Percentiles rank a stretch among this genome's conserved stretches.
Evolutionary conservation across 768 basidiomycete genomes (phyloP).

Genomic region (Suillus decipiens): DNA sequence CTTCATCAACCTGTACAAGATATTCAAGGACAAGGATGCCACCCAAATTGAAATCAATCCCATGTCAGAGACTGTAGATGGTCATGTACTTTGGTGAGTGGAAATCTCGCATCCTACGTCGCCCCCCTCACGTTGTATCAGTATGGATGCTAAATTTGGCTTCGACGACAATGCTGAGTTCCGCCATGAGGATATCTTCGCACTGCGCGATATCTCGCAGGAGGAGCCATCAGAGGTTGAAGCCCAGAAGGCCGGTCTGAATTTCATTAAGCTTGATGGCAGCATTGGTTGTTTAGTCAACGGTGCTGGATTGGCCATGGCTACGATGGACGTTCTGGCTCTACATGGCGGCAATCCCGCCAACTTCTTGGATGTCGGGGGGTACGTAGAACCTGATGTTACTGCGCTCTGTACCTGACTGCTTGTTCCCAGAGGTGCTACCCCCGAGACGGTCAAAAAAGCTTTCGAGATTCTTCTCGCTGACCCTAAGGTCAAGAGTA

Average conservation of each 20-base stretch:
- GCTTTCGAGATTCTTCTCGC: constrained; percentile 93
- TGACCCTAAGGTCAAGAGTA: constrained; percentile 94
- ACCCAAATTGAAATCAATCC: constrained; percentile 99
- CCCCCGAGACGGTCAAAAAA: constrained; percentile 99
- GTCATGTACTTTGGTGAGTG: constrained; percentile 86
- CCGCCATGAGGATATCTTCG: constrained; percentile 89
- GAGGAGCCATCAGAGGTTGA: constrained; percentile 98
- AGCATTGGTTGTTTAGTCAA: constrained; percentile 97
- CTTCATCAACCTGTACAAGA: constrained; percentile 91
- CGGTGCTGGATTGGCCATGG: constrained; percentile 98
- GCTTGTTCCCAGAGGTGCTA: constrained; percentile 72
- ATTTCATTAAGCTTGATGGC: constrained; percentile 99
- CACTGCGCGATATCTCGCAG: constrained; percentile 87
- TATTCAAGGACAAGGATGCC: constrained; percentile 99
- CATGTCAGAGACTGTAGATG: constrained; percentile 88
- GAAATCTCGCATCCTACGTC: constrained; percentile 2
- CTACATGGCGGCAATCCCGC: constrained; percentile 96
- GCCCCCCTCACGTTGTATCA: constrained; percentile 30
- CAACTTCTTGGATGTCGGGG: constrained; percentile 98
- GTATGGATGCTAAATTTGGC: constrained; percentile 99
- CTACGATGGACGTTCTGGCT: constrained; percentile 99
- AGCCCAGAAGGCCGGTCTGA: constrained; percentile 93
- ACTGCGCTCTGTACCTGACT: constrained; percentile 3
- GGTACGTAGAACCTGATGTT: constrained; percentile 44
- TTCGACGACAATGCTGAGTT: constrained; percentile 99